Evolutionary conservation across 805 yeast species (phyloP), one percentile per base, ranked within the genome.

Genomic region (Suhomyces xylopsoci): DNA sequence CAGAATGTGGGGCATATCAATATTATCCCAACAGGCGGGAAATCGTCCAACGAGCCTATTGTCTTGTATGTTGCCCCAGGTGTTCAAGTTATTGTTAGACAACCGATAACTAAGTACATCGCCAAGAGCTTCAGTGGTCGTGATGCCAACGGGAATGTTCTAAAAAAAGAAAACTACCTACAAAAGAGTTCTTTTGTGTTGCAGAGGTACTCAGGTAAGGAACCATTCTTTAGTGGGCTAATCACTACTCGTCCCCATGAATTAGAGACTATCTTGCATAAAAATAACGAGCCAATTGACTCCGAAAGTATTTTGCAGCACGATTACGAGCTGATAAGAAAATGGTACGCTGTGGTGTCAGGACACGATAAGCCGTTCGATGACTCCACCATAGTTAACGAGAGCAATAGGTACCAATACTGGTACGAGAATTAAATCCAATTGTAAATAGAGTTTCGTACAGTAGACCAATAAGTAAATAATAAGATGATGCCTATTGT

Each of bases 1-100:
- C 81, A 81, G 49, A 83, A 83, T 54, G 63, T 84, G n/a, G 94
- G 94, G 0, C 84, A 78, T 58, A 55, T 87, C 2, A 79, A 82
- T 36, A 64, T 88, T 14, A 77, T 75, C 5, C 85, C 91, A 2
- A 84, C 88, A 0, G 87, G 90, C 1, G 52, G 64, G 1, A 52
- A 55, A 45, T 50, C 45, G 1, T 53, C 51, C 9, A 65, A 67
- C 20, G 64, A 65, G 17, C 69, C 74, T 1, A 50, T 73, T 28
- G 67, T 65, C 24, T 58, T 75, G 9, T 68, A 65, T 90, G 76
- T 83, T 3, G 90, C 90, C 0, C 63, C 67, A 26, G 87, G 85
- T 1, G 65, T 84, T 5, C 75, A 76, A 2, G 79, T 83, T 0
- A 71, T 81, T 32, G 70, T 84, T 1, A 66, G 92, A 40, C 81